Percentiles rank a stretch among this genome's conserved stretches.
Evolutionary conservation across 1,139 yeast genomes (phyloP).

Genomic region (Magnusiomyces fungicola): DNA sequence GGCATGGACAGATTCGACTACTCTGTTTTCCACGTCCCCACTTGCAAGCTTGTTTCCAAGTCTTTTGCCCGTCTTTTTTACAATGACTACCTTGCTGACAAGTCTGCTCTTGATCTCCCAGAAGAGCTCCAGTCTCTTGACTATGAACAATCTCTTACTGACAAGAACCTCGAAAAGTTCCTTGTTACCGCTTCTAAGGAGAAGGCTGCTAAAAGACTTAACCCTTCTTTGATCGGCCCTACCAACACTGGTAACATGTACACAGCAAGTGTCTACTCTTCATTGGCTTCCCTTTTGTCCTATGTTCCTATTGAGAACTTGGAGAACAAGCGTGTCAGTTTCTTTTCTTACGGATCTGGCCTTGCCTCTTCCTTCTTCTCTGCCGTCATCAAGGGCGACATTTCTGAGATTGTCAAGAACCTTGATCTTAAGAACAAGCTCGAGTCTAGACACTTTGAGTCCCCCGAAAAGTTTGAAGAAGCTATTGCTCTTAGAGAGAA

Average conservation of each 20-base stretch:
- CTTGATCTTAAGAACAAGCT: constrained; percentile 67
- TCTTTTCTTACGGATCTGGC: constrained; percentile 98
- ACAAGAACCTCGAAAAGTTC: constrained; percentile 75
- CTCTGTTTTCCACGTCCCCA: constrained; percentile 97
- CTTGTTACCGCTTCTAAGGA: constrained; percentile 77
- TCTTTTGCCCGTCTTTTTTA: constrained; percentile 88
- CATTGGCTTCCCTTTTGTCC: constrained; percentile 73
- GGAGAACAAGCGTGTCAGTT: constrained; percentile 78
- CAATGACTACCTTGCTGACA: constrained; percentile 74
- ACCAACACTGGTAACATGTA: constrained; percentile 99
- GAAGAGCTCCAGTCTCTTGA: constrained; percentile 58
- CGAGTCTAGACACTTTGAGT: constrained; percentile 53
- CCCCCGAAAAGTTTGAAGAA: constrained; percentile 76
- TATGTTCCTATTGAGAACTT: constrained; percentile 67
- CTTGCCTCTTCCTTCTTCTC: constrained; percentile 88
- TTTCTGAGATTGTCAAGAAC: constrained; percentile 55
- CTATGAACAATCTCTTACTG: constrained; percentile 74
- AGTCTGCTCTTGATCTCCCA: constrained; percentile 44
- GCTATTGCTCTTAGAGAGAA: constrained; percentile 83
- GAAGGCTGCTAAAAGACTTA: constrained; percentile 59
- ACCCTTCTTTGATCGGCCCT: constrained; percentile 78
- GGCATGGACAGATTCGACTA: constrained; percentile 73
- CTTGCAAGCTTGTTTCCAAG: constrained; percentile 90
- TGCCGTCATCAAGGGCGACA: constrained; percentile 72
- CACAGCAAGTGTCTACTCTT: constrained; percentile 89